Base-by-base conservation (phyloP, 2,329 filamentous ascomycete species). In the Cordyceps tenuipes region DNA sequence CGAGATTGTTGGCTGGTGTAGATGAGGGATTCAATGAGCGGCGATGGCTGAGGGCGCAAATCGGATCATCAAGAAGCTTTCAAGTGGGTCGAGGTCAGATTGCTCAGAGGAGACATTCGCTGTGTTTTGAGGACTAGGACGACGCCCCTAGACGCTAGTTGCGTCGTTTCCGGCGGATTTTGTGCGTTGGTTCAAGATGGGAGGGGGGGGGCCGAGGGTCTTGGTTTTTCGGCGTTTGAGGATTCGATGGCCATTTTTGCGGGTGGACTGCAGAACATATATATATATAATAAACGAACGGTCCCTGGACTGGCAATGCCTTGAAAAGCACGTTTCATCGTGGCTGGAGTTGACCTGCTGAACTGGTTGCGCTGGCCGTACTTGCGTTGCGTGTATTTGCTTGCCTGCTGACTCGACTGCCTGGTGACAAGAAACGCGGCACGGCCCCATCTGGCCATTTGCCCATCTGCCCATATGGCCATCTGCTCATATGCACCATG, bases 11-110 rank as follows among this genome's bases (percentile, higher is more conserved):
- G 19, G 34, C 44, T 26, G 47, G 7, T 50, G 55, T 41, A 23
- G 47, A 43, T 57, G 55, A 50, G 43, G 55, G 17, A 26, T 39
- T 48, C 15, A 39, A 39, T 17, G 23, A 13, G 17, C 34, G 6
- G 21, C 17, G 7, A 21, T 8, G 23, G 29, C 5, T 43, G 46
- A 19, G 5, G 55, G 46, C 55, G 15, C 46, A 23, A 57, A 34
- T 57, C 55, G 43, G 46, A 50, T 50, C 55, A 57, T 50, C 55
- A 51, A 31, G 31, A 9, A 57, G 55, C 55, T 50, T 44, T 44
- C 34, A 50, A 57, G 55, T 57, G 55, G 55, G 55, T 57, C 55
- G 19, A 57, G 21, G 39, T n/a, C n/a, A 9, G 39, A 19, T 17
- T 3, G 6, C 9, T 43, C n/a, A 5, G 15, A n/a, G 39, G 39